Evolutionary conservation across 2,329 filamentous ascomycete genomes (phyloP).

Genomic region (Botryotinia globosa): DNA sequence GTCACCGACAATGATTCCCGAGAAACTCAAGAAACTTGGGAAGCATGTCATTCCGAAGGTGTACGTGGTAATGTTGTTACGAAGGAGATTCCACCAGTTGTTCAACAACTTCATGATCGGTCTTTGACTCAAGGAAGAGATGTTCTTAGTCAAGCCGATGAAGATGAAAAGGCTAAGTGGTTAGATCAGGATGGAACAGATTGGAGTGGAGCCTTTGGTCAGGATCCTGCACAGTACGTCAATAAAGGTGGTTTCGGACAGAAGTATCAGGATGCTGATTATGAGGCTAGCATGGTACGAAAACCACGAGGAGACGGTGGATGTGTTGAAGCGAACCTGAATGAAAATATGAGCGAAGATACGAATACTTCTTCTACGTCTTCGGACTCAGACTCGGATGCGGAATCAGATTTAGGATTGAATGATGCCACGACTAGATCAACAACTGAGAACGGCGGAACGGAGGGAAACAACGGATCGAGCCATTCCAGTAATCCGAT

Average conservation of each 20-base stretch:
- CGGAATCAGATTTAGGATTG: slow-evolving; percentile 53
- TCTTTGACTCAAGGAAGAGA: slow-evolving; percentile 78
- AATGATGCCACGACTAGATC: slow-evolving; percentile 47
- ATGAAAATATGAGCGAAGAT: slow-evolving; percentile 33
- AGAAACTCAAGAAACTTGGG: slow-evolving; percentile 93
- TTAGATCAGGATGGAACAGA: slow-evolving; percentile 75
- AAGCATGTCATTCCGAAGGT: slow-evolving; percentile 85
- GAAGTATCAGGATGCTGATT: slow-evolving; percentile 21
- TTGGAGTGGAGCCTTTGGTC: slow-evolving; percentile 82
- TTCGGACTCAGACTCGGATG: slow-evolving; percentile 30
- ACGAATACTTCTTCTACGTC: slow-evolving; percentile 18
- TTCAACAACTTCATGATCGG: slow-evolving; percentile 76
- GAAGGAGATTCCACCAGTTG: slow-evolving; percentile 67
- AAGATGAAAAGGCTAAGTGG: slow-evolving; percentile 75
- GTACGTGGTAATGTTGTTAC: slow-evolving; percentile 70
- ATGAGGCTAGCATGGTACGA: slow-evolving; percentile 21
- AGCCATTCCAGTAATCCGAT: slow-evolving; percentile 49
- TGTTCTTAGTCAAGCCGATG: slow-evolving; percentile 68
- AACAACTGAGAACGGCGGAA: slow-evolving; percentile 5
- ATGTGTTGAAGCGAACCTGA: slow-evolving; percentile 31
- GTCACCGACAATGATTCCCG: slow-evolving; percentile 83
- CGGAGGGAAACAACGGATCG: slow-evolving; percentile 18
- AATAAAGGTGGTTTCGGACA: slow-evolving; percentile 16
- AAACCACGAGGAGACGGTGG: slow-evolving; percentile 6
- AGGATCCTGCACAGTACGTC: slow-evolving; percentile 58